Evolutionary conservation across 805 yeast genomes (phyloP).

Genomic region (Kluyveromyces lactis): DNA sequence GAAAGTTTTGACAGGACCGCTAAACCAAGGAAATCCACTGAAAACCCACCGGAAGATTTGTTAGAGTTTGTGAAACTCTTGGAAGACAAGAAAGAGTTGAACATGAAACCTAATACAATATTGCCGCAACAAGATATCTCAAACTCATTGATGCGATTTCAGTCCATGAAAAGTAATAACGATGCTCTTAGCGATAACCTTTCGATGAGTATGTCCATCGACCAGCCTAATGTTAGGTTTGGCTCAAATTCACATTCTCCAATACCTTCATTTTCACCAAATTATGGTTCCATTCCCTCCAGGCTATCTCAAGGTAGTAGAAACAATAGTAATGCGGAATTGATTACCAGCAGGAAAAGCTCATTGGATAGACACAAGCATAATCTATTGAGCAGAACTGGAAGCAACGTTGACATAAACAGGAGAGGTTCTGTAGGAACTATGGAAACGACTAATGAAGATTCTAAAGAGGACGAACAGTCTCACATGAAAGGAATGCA

Average conservation of each 20-base stretch:
- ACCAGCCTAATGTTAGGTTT: conserved; percentile 12
- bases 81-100: conserved; percentile 52
- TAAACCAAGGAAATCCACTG: conserved; percentile 20
- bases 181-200: conserved; percentile 49
- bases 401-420: conserved; percentile 1
- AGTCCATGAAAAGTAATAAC: conserved; percentile 43
- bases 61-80: conserved; percentile 65
- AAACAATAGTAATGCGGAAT: conserved; percentile 6
- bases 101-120: conserved; percentile 16
- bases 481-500: not conserved
- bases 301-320: conserved; percentile 19
- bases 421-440: conserved; percentile 8
- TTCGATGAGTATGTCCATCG: conserved; percentile 38
- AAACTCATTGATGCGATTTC: conserved; percentile 45
- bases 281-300: conserved; percentile 25
- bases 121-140: conserved; percentile 20
- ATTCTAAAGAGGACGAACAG: conserved; percentile 8
- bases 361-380: conserved; percentile 1
- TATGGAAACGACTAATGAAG: conserved; percentile 5
- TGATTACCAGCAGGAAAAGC: conserved; percentile 3
- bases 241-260: conserved; percentile 30
- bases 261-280: conserved; percentile 24
- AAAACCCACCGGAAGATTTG: conserved; percentile 36
- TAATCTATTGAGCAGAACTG: not conserved
- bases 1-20: conserved; percentile 21